Percentiles rank a stretch among this genome's conserved stretches.
Evolutionary conservation across 805 yeast genomes (phyloP).

Genomic region (Metschnikowia anglica): DNA sequence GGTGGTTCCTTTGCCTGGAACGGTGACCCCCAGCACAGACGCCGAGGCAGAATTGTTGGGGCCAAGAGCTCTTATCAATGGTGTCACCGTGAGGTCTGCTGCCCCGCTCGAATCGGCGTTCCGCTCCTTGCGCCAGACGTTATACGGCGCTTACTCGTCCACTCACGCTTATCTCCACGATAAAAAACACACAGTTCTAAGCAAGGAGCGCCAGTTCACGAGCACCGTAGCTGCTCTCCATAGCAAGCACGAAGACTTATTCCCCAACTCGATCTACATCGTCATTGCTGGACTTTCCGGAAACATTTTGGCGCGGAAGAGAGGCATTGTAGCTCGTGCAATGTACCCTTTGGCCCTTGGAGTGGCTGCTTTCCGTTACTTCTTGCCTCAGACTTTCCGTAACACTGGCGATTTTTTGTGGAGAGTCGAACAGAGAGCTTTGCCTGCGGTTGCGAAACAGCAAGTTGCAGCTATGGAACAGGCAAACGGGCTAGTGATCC

Average conservation of each 20-base stretch:
- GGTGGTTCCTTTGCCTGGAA: conserved; percentile 51
- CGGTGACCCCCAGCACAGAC: conserved; percentile 43
- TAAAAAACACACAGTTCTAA: conserved; percentile 50
- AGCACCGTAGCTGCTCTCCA: conserved; percentile 63
- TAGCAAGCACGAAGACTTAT: conserved; percentile 61
- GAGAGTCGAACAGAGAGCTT: conserved; percentile 55
- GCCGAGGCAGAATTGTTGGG: conserved; percentile 45
- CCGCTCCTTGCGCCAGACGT: conserved; percentile 46
- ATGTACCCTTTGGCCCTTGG: conserved; percentile 62
- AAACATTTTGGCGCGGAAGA: conserved; percentile 66
- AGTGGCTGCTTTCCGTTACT: conserved; percentile 59
- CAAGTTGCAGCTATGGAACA: conserved; percentile 50
- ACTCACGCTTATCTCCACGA: conserved; percentile 40
- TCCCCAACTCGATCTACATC: conserved; percentile 71
- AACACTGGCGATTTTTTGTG: conserved; percentile 60
- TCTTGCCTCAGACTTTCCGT: conserved; percentile 69
- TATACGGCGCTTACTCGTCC: conserved; percentile 31
- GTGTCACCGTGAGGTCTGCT: conserved; percentile 56
- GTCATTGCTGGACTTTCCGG: conserved; percentile 71
- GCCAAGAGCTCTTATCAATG: conserved; percentile 50
- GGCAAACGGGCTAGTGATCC: conserved; percentile 35
- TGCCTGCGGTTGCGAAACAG: conserved; percentile 63
- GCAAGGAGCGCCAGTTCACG: conserved; percentile 62
- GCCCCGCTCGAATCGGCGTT: conserved; percentile 48
- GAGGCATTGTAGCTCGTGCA: conserved; percentile 54